Base-by-base conservation (phyloP, 1,284 basidiomycete species). In the Moniliophthora roreri region DNA sequence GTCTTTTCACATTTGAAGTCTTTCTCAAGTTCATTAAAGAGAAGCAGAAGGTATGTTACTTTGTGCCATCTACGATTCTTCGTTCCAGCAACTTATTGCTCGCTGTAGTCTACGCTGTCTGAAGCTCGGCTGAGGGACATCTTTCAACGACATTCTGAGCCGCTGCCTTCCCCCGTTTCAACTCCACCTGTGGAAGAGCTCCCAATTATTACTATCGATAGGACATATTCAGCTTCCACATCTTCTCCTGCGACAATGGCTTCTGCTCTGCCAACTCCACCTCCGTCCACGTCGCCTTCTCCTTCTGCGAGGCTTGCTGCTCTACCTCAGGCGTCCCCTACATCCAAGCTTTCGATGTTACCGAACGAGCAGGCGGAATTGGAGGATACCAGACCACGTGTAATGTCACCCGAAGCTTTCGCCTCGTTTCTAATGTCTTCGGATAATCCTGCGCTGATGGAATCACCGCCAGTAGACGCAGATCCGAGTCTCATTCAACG, bases 1-100 rank as follows among this genome's bases (percentile, higher is more conserved):
- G 9, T 23, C 36, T 26, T 9, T 76, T 93, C 52, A 75, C 81
- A 55, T 82, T 81, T 53, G 51, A 60, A 0, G 74, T 76, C 0
- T 93, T 94, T 60, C 75, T 79, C 51, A 64, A 63, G 23, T 93
- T 95, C 61, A 84, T 95, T 78, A 73, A 69, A 10, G 71, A 81
- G 1, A 72, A 72, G 11, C 93, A 95, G 69, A 80, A 82, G 70
- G 88, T 87, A 58, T 58, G 34, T 15, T 7, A 23, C 52, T 41
- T 35, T n/a, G 47, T 37, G 35, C 10, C 10, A 15, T 49, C 20
- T 46, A n/a, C 41, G 32, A 32, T 38, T n/a, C 24, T 16, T 34
- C 3, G 26, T 23, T 40, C 20, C 23, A 34, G 34, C 38, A 36
- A 32, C 15, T 53, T 62, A 23, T 35, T 64, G 51, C 6, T 50